Evolutionary conservation across 768 basidiomycete genomes (phyloP), one percentile per base, ranked within the genome.

Genomic region (Serendipita sp.): DNA sequence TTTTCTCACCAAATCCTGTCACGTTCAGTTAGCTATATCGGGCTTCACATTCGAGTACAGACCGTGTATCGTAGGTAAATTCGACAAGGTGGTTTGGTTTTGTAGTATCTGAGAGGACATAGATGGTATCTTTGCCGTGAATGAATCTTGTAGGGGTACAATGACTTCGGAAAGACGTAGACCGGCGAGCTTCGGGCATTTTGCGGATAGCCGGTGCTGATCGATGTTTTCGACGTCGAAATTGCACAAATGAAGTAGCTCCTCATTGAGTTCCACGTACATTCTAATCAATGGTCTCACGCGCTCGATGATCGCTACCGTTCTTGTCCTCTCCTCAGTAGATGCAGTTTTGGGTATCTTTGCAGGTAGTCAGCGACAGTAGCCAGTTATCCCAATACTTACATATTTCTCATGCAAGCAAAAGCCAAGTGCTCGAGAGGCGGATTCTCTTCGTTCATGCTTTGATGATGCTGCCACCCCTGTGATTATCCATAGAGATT

Each of bases 131-230:
- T 79, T 85, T 15, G 88, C 91, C 0, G 88, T 96, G 64, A 99
- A 79, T 0, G 91, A 93, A 71, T 91, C 89, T 76, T 97, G 95
- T 3, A 97, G 77, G 0, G 96, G 96, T 38, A 98, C 85, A 64
- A 98, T 86, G 70, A 97, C 74, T 2, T 77, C 76, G 16, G 83
- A 86, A 16, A 77, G 79, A n/a, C 83, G 82, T 28, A 88, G 74
- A 23, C 71, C 72, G 28, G 77, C 77, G 34, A 95, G 71, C 71
- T 68, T 76, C 54, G 74, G 81, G 75, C 56, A 60, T 32, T 60
- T 60, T n/a, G 35, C 34, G 10, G 18, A n/a, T 8, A 60, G 11
- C n/a, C 35, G 8, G 36, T 77, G 70, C 79, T 83, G 75, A 74
- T 72, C 68, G 67, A 76, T 8, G 65, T 68, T 65, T 70, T 73